These are phyloP conservation scores for Leccinellum luteum DNA, from an alignment of 768 basidiomycete species.

Conservation along the genomic window DNA sequence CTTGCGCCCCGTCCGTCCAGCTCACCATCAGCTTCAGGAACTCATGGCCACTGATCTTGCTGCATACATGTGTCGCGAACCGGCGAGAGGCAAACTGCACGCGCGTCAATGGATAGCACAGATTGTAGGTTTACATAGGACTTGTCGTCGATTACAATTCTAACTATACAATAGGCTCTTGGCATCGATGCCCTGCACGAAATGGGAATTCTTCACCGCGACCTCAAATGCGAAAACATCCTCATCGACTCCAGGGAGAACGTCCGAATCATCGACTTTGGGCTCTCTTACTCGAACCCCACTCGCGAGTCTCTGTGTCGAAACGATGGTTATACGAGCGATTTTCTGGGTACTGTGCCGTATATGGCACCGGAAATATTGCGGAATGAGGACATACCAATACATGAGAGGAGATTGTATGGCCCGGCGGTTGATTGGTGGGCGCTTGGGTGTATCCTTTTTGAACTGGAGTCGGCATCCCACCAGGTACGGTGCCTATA, in stretches of 20 bases:
- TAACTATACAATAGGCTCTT: conserved; percentile 30
- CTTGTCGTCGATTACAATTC: neutral
- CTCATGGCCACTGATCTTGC: conserved; percentile 39
- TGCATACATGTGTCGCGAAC: conserved; percentile 26
- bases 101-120: conserved; percentile 41
- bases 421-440: conserved; percentile 40
- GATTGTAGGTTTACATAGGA: conserved; percentile 26
- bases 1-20: neutral
- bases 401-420: conserved; percentile 20
- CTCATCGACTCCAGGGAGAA: conserved; percentile 47
- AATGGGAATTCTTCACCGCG: conserved; percentile 64
- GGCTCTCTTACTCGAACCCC: conserved; percentile 29
- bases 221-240: conserved; percentile 70
- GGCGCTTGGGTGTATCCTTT: conserved; percentile 41
- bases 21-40: conserved; percentile 28
- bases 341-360: conserved; percentile 34
- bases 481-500: conserved; percentile 22
- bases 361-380: conserved; percentile 44
- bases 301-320: conserved; percentile 10
- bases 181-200: conserved; percentile 48
- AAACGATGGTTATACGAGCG: conserved; percentile 16
- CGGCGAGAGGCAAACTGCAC: conserved; percentile 24
- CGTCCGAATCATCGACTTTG: conserved; percentile 43
- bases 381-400: conserved; percentile 19
- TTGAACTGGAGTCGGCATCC: conserved; percentile 33